Base-by-base conservation (phyloP, 169 alveolate genomes). In the Theileria parva region DNA sequence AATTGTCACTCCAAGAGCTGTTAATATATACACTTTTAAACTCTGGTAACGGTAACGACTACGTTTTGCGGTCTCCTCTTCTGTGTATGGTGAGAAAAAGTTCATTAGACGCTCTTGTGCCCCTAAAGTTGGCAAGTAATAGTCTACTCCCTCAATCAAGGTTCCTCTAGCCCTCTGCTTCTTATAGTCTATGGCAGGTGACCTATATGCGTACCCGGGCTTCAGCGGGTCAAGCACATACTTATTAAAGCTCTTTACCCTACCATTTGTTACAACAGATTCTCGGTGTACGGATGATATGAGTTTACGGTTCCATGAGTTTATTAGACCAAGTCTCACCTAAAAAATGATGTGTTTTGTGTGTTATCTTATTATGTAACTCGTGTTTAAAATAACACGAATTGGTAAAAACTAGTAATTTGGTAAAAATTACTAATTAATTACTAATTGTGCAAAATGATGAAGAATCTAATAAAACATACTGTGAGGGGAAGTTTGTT, bases 101-200 rank as follows among this genome's bases (percentile, higher is more conserved):
- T 87, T 88, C 57, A 88, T 89, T 60, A 93, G 85, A 70, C 96
- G 93, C 67, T 80, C 81, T 69, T 90, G 95, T 21, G 88, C 93
- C 28, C 86, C 81, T n/a, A 74, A 74, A 53, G 85, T 81, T 23
- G 96, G 95, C 61, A 90, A 64, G 77, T 89, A 93, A 61, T 81
- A 92, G 57, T 93, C 96, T 30, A 88, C 93, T 4, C 96, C 96
- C 64, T 93, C 96, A 27, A 81, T 89, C 32, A 93, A 90, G 6
- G 96, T 93, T 9, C 96, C 96, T 44, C 96, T 77, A 25, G 92
- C 91, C 27, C 91, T 80, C 79, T 93, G 96, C 71, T 94, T 84
- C 78, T 93, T 93, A 68, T 93, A 93, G 77, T 93, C 96, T 12
- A 92, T 88, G 6, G 87, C 94, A 28, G 95, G 91, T 60, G 86